Evolutionary conservation across 2,329 filamentous ascomycete species (phyloP), one percentile per base, ranked within the genome.

Genomic region (Sporothrix dimorphospora): DNA sequence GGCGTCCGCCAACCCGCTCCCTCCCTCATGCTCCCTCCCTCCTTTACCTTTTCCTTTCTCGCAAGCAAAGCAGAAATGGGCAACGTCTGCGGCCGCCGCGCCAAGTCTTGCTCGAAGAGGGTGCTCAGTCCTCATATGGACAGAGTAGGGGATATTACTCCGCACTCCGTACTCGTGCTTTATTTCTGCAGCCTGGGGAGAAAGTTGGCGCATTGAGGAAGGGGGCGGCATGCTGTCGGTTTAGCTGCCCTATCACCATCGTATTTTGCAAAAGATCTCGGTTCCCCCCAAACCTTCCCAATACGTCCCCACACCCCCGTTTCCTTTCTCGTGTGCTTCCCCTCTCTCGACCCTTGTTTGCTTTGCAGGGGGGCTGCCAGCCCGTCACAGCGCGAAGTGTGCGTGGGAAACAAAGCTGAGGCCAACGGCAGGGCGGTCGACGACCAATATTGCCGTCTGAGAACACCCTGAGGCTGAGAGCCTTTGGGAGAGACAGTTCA

Each of bases 1-100:
- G 65, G 65, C 65, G 65, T 42, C 47, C 47, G 27, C 40, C 47
- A 34, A 51, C 40, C 63, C 63, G 27, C 63, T 30, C 61, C 21
- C 40, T 61, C 55, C 24, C 27, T 38, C 30, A 19, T 59, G 55
- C 27, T 27, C 55, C 7, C 5, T 9, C 30, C 3, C 42, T 67
- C 42, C 21, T 21, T 67, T 34, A 16, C 63, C 27, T 24, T 49
- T 67, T 49, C 24, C n/a, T 47, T 27, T n/a, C n/a, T n/a, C n/a
- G n/a, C n/a, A n/a, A n/a, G n/a, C n/a, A 9, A 9, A 30, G 57
- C 34, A 38, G 57, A 40, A 40, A 40, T 40, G 57, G 51, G 19
- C n/a, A 61, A 40, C 9, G 30, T 40, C 30, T 21, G 57, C 57
- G 34, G 9, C 57, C 16, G 34, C 34, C 57, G 9, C 19, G 9